Evolutionary conservation across 768 basidiomycete genomes (phyloP).

Genomic region (Amanita thiersii): DNA sequence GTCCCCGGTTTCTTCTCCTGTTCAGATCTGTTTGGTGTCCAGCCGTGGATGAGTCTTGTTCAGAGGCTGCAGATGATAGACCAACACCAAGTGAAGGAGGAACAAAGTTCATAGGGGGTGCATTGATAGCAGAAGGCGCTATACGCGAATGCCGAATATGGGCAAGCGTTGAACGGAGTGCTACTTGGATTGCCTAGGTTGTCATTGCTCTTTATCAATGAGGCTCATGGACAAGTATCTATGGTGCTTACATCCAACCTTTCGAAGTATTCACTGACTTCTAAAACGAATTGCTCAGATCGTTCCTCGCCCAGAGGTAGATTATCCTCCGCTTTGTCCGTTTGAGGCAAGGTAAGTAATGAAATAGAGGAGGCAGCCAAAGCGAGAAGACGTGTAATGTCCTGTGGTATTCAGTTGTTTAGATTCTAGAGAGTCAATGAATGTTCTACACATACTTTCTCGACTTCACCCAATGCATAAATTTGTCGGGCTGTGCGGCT

Average conservation of each 20-base stretch:
- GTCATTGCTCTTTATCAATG: not conserved
- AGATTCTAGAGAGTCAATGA: not conserved
- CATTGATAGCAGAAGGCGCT: constrained; percentile 82
- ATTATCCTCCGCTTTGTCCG: constrained; percentile 57
- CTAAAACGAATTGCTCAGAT: constrained; percentile 77
- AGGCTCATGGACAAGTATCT: not conserved
- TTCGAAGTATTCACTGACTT: constrained; percentile 82
- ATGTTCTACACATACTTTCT: constrained; percentile 44
- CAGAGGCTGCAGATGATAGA: constrained; percentile 23
- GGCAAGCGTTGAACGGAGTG: constrained; percentile 71
- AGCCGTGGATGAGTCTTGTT: not conserved
- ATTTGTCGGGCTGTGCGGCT: constrained; percentile 79
- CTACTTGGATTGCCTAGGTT: constrained; percentile 60
- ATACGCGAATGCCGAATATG: constrained; percentile 78
- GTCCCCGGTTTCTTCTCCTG: constrained; percentile 41
- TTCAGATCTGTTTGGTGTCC: constrained; percentile 12
- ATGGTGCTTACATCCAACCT: constrained; percentile 57
- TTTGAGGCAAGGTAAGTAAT: constrained; percentile 76
- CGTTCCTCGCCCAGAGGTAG: constrained; percentile 78
- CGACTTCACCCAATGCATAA: constrained; percentile 71
- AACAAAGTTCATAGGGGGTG: constrained; percentile 63
- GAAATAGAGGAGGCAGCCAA: constrained; percentile 75
- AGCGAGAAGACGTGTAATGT: constrained; percentile 67
- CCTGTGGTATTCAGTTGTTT: constrained; percentile 30
- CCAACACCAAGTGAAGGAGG: constrained; percentile 77